Conservation (phyloP, 1,139 yeast species). For the Meyerozyma sp. region DNA sequence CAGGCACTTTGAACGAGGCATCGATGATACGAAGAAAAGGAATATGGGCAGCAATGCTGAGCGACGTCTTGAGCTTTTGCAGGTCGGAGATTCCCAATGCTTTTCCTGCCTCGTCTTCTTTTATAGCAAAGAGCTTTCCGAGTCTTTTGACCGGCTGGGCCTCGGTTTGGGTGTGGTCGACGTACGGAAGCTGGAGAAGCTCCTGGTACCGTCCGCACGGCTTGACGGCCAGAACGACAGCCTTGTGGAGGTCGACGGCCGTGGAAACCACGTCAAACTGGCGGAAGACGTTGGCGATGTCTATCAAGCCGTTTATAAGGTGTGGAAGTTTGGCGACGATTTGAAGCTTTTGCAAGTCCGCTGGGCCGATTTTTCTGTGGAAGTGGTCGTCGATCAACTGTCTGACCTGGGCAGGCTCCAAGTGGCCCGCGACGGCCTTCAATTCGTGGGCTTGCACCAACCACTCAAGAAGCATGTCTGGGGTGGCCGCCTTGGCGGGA, state of each 20-base stretch:
- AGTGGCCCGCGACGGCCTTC: conserved; percentile 30
- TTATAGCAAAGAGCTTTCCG: conserved; percentile 60
- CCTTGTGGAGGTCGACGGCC: conserved; percentile 65
- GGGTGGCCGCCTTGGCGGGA: conserved; percentile 68
- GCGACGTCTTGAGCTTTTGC: conserved; percentile 40
- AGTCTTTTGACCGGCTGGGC: conserved; percentile 48
- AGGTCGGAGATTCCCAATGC: conserved; percentile 53
- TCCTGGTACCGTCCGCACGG: conserved; percentile 53
- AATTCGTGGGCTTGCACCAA: conserved; percentile 64
- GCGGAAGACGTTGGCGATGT: conserved; percentile 77
- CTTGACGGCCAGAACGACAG: conserved; percentile 75
- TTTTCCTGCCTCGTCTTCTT: conserved; percentile 49
- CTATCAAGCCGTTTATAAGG: conserved; percentile 68
- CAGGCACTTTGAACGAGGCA: conserved; percentile 82
- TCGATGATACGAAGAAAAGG: conserved; percentile 68
- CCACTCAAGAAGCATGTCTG: conserved; percentile 55
- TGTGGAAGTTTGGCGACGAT: conserved; percentile 62
- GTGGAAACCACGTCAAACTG: conserved; percentile 57
- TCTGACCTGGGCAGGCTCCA: conserved; percentile 43
- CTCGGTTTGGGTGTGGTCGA: conserved; percentile 41
- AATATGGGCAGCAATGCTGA: conserved; percentile 57
- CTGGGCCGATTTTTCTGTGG: conserved; percentile 26
- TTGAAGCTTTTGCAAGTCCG: conserved; percentile 40
- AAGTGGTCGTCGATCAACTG: conserved; percentile 53
- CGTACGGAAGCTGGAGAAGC: conserved; percentile 76